Evolutionary conservation across 1,284 basidiomycete genomes (phyloP).

Genomic region (Peniophora sp.): DNA sequence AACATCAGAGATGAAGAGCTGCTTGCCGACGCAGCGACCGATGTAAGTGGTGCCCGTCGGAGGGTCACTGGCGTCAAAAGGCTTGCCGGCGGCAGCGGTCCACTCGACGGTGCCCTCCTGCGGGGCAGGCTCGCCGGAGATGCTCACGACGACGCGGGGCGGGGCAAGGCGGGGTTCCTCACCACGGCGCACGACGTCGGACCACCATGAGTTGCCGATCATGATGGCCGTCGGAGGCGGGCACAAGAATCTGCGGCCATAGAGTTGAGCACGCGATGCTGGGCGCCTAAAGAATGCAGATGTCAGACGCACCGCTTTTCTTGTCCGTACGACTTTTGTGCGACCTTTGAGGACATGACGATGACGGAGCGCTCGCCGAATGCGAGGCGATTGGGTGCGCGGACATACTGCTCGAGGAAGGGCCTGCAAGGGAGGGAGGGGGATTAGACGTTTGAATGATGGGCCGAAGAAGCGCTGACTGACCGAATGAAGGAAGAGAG

Average conservation of each 20-base stretch:
- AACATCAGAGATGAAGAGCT: constrained; percentile 85
- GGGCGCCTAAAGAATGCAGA: not conserved
- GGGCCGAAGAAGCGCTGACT: constrained; percentile 15
- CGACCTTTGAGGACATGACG: constrained; percentile 94
- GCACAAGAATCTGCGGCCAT: constrained; percentile 67
- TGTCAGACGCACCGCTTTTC: constrained; percentile 70
- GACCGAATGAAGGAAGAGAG: constrained; percentile 76
- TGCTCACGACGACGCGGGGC: constrained; percentile 82
- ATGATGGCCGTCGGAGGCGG: constrained; percentile 93
- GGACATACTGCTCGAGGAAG: constrained; percentile 78
- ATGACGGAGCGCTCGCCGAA: constrained; percentile 91
- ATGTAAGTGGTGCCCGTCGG: constrained; percentile 75
- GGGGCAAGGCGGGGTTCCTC: constrained; percentile 70
- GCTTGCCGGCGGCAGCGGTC: constrained; percentile 74
- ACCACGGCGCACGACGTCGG: constrained; percentile 59
- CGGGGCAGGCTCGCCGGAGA: constrained; percentile 83
- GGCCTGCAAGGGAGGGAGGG: constrained; percentile 36
- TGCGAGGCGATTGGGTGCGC: constrained; percentile 78
- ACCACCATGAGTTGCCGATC: constrained; percentile 95
- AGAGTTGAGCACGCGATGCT: no score
- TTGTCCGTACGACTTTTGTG: constrained; percentile 94
- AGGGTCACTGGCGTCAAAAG: constrained; percentile 75
- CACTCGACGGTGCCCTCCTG: constrained; percentile 81
- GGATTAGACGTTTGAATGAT: constrained; percentile 7
- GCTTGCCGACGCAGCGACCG: constrained; percentile 84